Evolutionary conservation across 2,329 filamentous ascomycete genomes (phyloP).

Genomic region (Colletotrichum navitas): DNA sequence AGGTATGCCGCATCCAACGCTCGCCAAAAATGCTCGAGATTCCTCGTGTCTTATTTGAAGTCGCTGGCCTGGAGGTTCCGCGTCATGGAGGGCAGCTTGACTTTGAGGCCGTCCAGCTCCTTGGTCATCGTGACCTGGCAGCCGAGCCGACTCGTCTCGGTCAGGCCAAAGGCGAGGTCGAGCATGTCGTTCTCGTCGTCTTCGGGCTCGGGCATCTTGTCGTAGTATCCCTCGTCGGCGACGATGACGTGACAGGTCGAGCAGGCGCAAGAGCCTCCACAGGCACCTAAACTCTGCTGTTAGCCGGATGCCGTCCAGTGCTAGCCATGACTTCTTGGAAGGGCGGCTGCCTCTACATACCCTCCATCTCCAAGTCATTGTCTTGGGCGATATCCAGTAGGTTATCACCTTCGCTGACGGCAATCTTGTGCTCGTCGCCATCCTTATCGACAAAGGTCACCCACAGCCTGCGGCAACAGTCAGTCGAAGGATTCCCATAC

Average conservation of each 20-base stretch:
- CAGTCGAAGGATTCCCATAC: conserved; percentile 5
- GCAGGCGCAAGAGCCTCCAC: conserved; percentile 93
- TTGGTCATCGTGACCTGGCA: conserved; percentile 94
- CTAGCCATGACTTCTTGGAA: no score
- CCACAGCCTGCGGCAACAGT: conserved; percentile 72
- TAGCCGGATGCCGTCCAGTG: not conserved
- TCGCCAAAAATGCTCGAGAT: not conserved
- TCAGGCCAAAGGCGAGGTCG: conserved; percentile 89
- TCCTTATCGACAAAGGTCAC: conserved; percentile 97
- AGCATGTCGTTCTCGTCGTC: conserved; percentile 92
- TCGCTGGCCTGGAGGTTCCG: conserved; percentile 96
- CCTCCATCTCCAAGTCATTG: conserved; percentile 98
- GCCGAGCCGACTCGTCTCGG: conserved; percentile 85
- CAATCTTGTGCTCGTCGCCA: conserved; percentile 78
- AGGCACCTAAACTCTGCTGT: conserved; percentile 72
- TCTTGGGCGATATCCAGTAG: conserved; percentile 94
- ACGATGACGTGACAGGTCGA: conserved; percentile 95
- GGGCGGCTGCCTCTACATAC: conserved; percentile 52
- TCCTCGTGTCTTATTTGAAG: conserved; percentile 66
- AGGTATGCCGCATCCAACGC: conserved; percentile 32
- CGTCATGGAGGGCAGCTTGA: conserved; percentile 92
- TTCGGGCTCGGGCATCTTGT: conserved; percentile 81
- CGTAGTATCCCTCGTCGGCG: conserved; percentile 77
- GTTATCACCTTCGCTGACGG: conserved; percentile 89
- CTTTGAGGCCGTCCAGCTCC: conserved; percentile 86